A percentile compares a stretch with the other conserved stretches of the same genome.
These are phyloP conservation scores for Daucus carota DNA, from an alignment of 129 eudicot species.

Conservation along the genomic window DNA sequence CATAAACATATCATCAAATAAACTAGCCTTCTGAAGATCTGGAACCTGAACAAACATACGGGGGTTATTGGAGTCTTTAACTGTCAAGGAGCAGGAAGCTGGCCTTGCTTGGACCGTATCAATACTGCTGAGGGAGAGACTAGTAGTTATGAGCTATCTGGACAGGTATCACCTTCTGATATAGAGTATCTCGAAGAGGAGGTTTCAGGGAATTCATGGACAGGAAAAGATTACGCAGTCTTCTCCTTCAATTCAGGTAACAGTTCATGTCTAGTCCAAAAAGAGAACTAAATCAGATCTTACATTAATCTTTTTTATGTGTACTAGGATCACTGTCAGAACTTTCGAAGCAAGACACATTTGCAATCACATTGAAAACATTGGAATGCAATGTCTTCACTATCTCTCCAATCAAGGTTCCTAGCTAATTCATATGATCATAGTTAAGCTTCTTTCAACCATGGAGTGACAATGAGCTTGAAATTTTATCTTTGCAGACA, in stretches of 20 bases:
- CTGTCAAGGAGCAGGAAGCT: conserved; percentile 50
- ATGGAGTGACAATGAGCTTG: background rate
- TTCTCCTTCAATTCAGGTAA: conserved; percentile 35
- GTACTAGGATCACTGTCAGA: conserved; percentile 25
- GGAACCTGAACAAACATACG: conserved; percentile 38
- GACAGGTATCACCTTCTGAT: conserved; percentile 33
- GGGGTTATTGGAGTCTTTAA: conserved; percentile 42
- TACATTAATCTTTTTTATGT: background rate
- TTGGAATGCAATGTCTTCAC: conserved; percentile 34
- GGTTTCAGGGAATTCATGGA: conserved; percentile 20
- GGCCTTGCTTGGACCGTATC: conserved; percentile 29
- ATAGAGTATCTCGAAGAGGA: conserved; percentile 27
- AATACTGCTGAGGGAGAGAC: background rate
- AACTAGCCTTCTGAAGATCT: conserved; percentile 37
- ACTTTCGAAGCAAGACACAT: conserved; percentile 17
- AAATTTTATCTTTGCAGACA: conserved; percentile 13
- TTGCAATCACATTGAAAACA: conserved; percentile 23
- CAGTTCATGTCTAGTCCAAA: too few species aligned
- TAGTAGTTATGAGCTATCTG: conserved; percentile 18
- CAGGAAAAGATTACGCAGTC: conserved; percentile 35
- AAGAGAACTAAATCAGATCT: background rate
- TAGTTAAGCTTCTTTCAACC: background rate
- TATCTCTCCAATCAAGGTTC: conserved; percentile 36
- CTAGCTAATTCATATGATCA: background rate
- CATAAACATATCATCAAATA: background rate